Evolutionary conservation across 139 green algal genomes (phyloP), one percentile per base, ranked within the genome.

Genomic region (Coccomyxa sp.): DNA sequence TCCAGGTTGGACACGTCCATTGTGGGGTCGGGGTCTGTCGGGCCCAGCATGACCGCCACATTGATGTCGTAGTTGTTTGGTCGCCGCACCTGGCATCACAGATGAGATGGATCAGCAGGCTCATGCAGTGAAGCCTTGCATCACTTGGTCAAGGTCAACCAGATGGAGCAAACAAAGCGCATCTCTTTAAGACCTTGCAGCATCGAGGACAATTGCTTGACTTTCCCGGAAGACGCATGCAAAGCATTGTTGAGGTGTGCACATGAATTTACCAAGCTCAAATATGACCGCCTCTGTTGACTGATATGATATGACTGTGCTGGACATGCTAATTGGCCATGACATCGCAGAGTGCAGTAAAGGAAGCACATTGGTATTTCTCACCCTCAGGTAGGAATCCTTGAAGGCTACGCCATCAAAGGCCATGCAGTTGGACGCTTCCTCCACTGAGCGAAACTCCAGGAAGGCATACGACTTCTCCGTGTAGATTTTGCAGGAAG

Each of bases 41-140:
- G 93, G 21, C 94, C 94, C 79, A 97, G 87, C 86, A 96, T 90
- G 25, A 96, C 81, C 30, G 90, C 92, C 60, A 90, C 84, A 27
- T 88, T 86, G 21, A 86, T 63, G 86, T 96, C 90, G 85, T 96
- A 96, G 79, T 97, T 96, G 87, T 90, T 94, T 23, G 94, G 94
- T 0, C 93, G 91, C 1, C 91, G 90, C 16, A 95, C 84, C 86
- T 92, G 84, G 60, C 9, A 13, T 13, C 7, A 81, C 74, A 51
- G 28, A 60, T 27, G 0, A 25, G 13, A 23, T 51, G 38, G 38
- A 7, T 51, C 38, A 51, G 38, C 38, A 51, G 30, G 31, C 21
- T 75, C 51, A 23, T 71, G 31, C 11, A 14, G 79, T 13, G 7
- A 51, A 51, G 38, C 7, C 38, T 51, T 51, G 38, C 3, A 51